phyloP scores from a whole-genome alignment of 345 rosid species.

The Jatropha curcas region DNA sequence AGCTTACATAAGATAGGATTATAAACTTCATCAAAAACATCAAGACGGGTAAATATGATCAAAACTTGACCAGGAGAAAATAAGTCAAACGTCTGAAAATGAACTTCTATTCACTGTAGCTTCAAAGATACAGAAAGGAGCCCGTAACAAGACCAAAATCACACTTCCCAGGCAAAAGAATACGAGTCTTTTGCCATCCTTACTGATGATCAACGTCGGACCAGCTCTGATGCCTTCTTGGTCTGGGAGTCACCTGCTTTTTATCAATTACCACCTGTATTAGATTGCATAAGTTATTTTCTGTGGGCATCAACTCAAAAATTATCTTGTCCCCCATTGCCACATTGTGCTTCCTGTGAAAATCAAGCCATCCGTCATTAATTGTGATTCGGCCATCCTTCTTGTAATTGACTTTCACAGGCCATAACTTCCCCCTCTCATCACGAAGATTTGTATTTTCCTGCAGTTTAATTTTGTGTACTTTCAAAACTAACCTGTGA shows the following conservation, averaged over 20 bases:
- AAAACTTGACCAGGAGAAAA: neutral
- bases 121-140: neutral
- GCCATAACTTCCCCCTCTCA: conserved; percentile 8
- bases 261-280: neutral
- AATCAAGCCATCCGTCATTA: neutral
- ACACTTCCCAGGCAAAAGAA: no score
- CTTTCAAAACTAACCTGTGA: neutral
- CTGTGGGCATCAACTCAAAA: neutral
- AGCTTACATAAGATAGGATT: no score
- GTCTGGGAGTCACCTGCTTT: neutral
- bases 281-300: neutral
- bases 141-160: neutral
- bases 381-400: neutral
- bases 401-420: neutral
- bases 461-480: conserved; percentile 11
- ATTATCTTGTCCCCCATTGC: neutral
- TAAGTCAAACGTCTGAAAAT: no score
- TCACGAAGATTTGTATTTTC: neutral
- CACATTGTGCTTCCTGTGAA: neutral
- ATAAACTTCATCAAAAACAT: neutral
- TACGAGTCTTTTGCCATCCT: neutral
- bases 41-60: neutral
- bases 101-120: neutral
- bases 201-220: neutral
- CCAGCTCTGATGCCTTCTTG: neutral